Base-by-base conservation (phyloP, 345 rosid species). In the Rubroshorea leprosula region DNA sequence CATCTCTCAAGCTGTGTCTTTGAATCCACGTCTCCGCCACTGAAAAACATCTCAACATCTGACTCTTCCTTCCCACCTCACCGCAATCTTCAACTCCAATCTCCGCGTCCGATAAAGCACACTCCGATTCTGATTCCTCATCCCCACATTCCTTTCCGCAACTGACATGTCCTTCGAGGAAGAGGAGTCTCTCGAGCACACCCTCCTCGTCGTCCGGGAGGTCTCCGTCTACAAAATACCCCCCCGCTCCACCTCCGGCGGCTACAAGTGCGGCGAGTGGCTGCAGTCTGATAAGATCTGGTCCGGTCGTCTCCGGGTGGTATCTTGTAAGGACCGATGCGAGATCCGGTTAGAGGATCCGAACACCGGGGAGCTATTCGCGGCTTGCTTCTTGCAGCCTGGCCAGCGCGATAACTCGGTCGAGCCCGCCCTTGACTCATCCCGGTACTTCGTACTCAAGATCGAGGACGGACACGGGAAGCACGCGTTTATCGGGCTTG, bases 241-340 rank as follows among this genome's bases (percentile, higher is more conserved):
- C 3, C 97, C 99, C 31, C 87, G 96, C 44, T 72, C 87, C 56
- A 93, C 96, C 41, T 87, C 97, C 45, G 97, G 96, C 18, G 96
- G 97, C 17, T 93, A 93, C 83, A 93, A 93, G 70, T 93, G 99
- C 78, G 97, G 99, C 20, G 99, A 93, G 66, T 93, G 99, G 99
- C 76, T 93, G 35, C 99, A 93, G 58, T 82, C 99, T 55, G 96
- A 93, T 64, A 93, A 90, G 99, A 93, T 89, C 90, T 93, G 99
- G 97, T 65, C 96, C 12, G 99, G 99, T 17, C 72, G 99, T 6
- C 95, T 93, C 67, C 92, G 99, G 12, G 97, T 93, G 27, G 99
- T 93, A 1, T 89, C 99, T 24, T 87, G 88, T 72, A 85, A 85
- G 63, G 96, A 87, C 57, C 91, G 97, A 8, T 89, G 99, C 74